Evolutionary conservation across 1,284 basidiomycete genomes (phyloP).

Genomic region (Austroboletus novae-zelandiae): DNA sequence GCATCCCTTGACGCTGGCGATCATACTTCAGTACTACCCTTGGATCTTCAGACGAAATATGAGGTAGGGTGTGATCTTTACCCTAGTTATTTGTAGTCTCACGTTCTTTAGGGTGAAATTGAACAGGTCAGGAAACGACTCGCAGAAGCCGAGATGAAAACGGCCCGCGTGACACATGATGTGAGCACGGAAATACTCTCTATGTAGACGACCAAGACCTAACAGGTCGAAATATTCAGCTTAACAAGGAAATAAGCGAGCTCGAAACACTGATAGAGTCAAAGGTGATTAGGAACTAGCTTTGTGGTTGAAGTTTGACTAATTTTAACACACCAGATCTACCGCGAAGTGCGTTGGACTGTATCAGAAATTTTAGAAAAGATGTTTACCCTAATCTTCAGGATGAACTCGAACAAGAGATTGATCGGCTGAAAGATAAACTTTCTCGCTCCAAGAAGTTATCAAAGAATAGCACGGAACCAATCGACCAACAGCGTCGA

Average conservation of each 20-base stretch:
- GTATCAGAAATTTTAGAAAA: background rate
- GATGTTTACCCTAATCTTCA: constrained; percentile 25
- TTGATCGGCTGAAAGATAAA: constrained; percentile 74
- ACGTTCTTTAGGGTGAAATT: constrained; percentile 49
- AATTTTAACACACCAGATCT: constrained; percentile 57
- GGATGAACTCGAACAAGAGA: constrained; percentile 88
- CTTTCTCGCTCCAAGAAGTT: constrained; percentile 55
- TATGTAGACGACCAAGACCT: constrained; percentile 7
- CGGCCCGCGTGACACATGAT: constrained; percentile 65
- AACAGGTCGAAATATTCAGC: constrained; percentile 39
- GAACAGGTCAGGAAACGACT: constrained; percentile 70
- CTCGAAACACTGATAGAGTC: constrained; percentile 87
- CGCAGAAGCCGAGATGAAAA: constrained; percentile 70
- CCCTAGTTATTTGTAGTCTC: constrained; percentile 3
- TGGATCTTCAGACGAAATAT: constrained; percentile 46
- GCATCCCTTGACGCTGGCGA: constrained; percentile 37
- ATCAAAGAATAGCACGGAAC: constrained; percentile 49
- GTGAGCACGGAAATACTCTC: constrained; percentile 39
- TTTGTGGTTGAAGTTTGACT: constrained; percentile 3
- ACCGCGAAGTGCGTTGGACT: constrained; percentile 62
- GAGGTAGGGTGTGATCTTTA: constrained; percentile 43
- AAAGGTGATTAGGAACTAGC: constrained; percentile 51
- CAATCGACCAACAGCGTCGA: constrained; percentile 31
- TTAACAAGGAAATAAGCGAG: constrained; percentile 89
- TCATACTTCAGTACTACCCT: constrained; percentile 19